Evolutionary conservation across 1,139 yeast species (phyloP), one percentile per base, ranked within the genome.

Genomic region (Pichiaceae sp.): DNA sequence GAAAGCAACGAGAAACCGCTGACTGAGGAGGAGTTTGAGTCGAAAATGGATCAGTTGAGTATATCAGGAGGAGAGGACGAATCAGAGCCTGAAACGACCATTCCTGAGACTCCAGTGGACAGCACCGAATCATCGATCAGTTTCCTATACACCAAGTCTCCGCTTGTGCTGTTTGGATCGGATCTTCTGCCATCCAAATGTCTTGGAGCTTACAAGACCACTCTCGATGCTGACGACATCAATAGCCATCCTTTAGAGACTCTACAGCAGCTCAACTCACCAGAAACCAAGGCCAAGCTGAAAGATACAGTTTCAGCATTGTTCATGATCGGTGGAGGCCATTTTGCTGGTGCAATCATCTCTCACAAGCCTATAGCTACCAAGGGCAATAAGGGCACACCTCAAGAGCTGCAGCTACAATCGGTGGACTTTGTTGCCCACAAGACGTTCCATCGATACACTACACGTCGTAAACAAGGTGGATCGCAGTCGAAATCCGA

Each of bases 241-340:
- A 43, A 42, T 14, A 54, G 53, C 5, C 53, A 57, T 30, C 86
- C 81, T 0, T 49, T 72, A 17, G 59, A 54, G 20, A 61, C 70
- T 2, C 57, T 75, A 30, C 55, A 52, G 38, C 48, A 59, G 3
- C 56, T 71, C 53, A 60, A 65, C 23, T 29, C 44, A 7, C 37
- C 43, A 16, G 47, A 49, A 23, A 46, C 48, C 11, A 47, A 53
- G 3, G 44, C 43, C 6, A 15, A 26, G 1, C 34, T 46, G 3
- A 35, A 37, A 6, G 33, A 49, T 0, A 47, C 56, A 47, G 66
- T 69, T 42, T 85, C 85, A 3, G 95, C 95, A 1, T 61, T 91
- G 12, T 72, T 91, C 46, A 86, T 93, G 96, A 74, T 91, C 40
- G 97, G 97, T 9, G 97, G 98, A 34, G 99, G 98, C 30, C 97